Percentiles rank a stretch among this genome's conserved stretches.
Conservation (phyloP, 108 stramenopile species). For the Cyclostephanos invisitatus region DNA sequence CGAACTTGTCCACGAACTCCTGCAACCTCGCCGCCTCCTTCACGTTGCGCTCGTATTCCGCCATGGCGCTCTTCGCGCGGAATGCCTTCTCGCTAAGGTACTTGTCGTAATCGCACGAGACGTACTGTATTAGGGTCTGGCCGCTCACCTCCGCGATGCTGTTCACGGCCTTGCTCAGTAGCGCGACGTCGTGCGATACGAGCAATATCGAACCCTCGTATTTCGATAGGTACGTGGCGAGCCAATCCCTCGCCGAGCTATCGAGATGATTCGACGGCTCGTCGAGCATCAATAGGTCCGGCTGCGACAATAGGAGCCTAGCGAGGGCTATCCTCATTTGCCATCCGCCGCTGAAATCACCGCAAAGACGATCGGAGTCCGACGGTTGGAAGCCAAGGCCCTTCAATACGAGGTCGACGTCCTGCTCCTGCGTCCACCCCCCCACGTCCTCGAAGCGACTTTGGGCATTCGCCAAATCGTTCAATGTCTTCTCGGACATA, state of each 20-base stretch:
- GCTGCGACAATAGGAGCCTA: constrained; percentile 81
- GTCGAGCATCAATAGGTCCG: constrained; percentile 81
- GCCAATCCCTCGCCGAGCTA: constrained; percentile 72
- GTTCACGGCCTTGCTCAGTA: constrained; percentile 75
- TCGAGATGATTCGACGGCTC: constrained; percentile 90
- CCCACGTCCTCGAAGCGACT: constrained; percentile 72
- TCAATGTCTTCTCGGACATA: constrained; percentile 62
- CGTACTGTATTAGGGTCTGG: constrained; percentile 59
- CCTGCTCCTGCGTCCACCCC: constrained; percentile 88
- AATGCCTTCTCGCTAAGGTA: constrained; percentile 79
- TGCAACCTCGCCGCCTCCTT: constrained; percentile 87
- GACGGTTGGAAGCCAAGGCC: constrained; percentile 83
- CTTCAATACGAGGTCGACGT: constrained; percentile 78
- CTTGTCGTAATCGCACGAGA: constrained; percentile 71
- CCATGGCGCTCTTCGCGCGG: constrained; percentile 70
- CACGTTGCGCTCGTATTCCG: constrained; percentile 83
- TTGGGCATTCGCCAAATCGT: constrained; percentile 63
- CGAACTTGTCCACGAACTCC: constrained; percentile 86
- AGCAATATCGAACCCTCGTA: constrained; percentile 86
- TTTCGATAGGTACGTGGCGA: constrained; percentile 76
- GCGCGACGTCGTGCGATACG: constrained; percentile 84
- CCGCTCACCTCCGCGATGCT: constrained; percentile 85
- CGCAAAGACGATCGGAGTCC: constrained; percentile 77
- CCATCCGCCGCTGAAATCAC: constrained; percentile 92
- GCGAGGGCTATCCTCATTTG: constrained; percentile 94